phyloP scores from a whole-genome alignment of 306 rosid species.

The Prunus kanzakura region DNA sequence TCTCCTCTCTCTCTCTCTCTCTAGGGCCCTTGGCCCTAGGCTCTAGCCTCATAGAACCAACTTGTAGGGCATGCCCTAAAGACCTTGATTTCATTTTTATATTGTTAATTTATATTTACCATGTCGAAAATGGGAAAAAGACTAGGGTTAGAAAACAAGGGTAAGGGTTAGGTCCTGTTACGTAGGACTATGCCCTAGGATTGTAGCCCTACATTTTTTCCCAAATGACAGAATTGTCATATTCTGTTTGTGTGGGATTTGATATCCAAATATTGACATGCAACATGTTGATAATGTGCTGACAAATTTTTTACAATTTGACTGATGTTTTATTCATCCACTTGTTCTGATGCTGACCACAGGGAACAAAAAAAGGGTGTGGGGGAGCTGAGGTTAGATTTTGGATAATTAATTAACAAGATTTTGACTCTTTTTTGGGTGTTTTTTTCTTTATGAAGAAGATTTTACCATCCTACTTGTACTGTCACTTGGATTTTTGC shows the following conservation, averaged over 20 bases:
- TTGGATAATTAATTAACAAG: background rate
- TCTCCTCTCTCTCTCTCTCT: background rate
- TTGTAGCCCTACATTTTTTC: slow-evolving; percentile 20
- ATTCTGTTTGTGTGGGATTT: background rate
- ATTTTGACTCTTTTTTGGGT: background rate
- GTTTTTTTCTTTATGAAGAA: background rate
- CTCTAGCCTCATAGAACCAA: background rate
- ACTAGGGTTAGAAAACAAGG: background rate
- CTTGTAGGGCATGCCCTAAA: background rate
- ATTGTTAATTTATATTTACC: background rate
- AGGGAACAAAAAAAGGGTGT: background rate
- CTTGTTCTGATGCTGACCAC: background rate
- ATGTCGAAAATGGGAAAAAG: background rate
- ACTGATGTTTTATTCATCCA: background rate
- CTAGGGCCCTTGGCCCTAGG: background rate
- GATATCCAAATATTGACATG: background rate
- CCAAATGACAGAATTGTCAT: slow-evolving; percentile 3
- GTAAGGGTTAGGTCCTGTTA: background rate
- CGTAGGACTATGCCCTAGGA: background rate
- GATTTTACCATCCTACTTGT: background rate
- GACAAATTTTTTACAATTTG: slow-evolving; percentile 14
- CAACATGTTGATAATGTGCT: background rate
- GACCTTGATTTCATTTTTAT: background rate
- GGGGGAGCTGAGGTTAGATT: too few relatives aligned
- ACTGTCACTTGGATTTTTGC: background rate